These are phyloP conservation scores for Peniophora sp. DNA, from an alignment of 1,284 basidiomycete genomes.

Conservation along the genomic window DNA sequence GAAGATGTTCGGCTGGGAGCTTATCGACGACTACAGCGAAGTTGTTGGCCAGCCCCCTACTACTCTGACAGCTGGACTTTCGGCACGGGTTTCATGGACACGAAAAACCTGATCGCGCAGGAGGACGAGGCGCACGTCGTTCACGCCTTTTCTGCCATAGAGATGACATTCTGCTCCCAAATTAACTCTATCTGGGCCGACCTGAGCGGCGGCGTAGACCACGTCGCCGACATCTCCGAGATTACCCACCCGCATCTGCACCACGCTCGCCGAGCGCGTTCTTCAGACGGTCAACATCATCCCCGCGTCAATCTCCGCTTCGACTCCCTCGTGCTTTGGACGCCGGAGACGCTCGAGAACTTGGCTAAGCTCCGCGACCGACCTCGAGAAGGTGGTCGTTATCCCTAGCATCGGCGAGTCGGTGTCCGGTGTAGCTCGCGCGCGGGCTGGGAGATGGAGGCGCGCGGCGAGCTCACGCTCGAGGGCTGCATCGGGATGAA, in stretches of 20 bases:
- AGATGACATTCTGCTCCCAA: constrained; percentile 99
- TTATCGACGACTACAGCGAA: constrained; percentile 90
- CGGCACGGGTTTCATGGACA: constrained; percentile 96
- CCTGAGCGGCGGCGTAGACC: constrained; percentile 95
- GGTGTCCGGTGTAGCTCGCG: constrained; percentile 98
- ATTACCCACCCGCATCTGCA: constrained; percentile 84
- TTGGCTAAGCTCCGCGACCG: constrained; percentile 73
- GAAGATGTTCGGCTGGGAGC: constrained; percentile 94
- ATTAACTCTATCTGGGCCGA: constrained; percentile 99
- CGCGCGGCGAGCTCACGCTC: constrained; percentile 87
- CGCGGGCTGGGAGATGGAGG: constrained; percentile 99
- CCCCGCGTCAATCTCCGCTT: constrained; percentile 97
- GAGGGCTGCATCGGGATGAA: constrained; percentile 99
- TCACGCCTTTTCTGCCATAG: constrained; percentile 97
- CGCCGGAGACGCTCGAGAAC: constrained; percentile 59
- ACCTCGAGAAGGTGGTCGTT: constrained; percentile 93
- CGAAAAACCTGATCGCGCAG: constrained; percentile 92
- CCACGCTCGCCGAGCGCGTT: constrained; percentile 80
- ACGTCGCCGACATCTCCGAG: constrained; percentile 89
- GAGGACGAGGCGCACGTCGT: constrained; percentile 92
- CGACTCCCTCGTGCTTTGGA: constrained; percentile 82
- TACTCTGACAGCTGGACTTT: constrained; percentile 73
- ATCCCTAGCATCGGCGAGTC: constrained; percentile 92
- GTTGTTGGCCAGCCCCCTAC: constrained; percentile 72
- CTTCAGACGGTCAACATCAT: constrained; percentile 90